Conservation (phyloP, 2,329 filamentous ascomycete species). For the Alternaria arbusti region DNA sequence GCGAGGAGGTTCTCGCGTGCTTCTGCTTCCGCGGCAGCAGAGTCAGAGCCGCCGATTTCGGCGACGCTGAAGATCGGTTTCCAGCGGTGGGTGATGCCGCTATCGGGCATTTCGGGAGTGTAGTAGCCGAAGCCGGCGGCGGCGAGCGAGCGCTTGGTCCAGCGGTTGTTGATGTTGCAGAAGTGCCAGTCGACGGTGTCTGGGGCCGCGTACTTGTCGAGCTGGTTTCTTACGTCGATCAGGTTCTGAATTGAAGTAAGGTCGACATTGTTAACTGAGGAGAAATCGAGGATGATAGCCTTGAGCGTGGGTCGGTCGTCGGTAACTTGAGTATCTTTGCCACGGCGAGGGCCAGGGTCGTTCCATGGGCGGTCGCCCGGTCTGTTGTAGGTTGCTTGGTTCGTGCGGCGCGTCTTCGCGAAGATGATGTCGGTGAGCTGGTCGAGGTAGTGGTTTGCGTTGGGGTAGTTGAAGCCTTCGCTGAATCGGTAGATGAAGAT, state of each 20-base stretch:
- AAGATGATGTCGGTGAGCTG: conserved; percentile 58
- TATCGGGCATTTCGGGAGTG: conserved; percentile 58
- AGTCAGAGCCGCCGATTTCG: conserved; percentile 77
- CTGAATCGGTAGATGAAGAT: conserved; percentile 97
- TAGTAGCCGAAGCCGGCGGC: conserved; percentile 92
- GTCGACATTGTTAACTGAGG: conserved; percentile 92
- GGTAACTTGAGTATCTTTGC: conserved; percentile 51
- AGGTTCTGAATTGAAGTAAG: conserved; percentile 91
- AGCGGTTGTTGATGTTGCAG: conserved; percentile 87
- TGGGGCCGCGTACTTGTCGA: conserved; percentile 85
- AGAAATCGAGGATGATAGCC: conserved; percentile 92
- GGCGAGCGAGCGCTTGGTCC: conserved; percentile 90
- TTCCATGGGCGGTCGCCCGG: conserved; percentile 88
- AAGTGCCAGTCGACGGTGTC: conserved; percentile 94
- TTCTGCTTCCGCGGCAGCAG: conserved; percentile 75
- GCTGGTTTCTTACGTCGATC: conserved; percentile 93
- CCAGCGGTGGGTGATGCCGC: conserved; percentile 71
- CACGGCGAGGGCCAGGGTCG: conserved; percentile 77
- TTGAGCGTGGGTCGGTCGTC: conserved; percentile 73
- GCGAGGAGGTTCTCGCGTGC: conserved; percentile 63
- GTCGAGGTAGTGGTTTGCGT: conserved; percentile 87
- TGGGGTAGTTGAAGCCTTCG: conserved; percentile 96
- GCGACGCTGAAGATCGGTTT: conserved; percentile 93
- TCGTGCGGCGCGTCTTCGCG: conserved; percentile 76
- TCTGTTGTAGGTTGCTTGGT: conserved; percentile 65